phyloP scores from a whole-genome alignment of 495 filamentous ascomycete genomes.

The Aspergillus coremiiformis region DNA sequence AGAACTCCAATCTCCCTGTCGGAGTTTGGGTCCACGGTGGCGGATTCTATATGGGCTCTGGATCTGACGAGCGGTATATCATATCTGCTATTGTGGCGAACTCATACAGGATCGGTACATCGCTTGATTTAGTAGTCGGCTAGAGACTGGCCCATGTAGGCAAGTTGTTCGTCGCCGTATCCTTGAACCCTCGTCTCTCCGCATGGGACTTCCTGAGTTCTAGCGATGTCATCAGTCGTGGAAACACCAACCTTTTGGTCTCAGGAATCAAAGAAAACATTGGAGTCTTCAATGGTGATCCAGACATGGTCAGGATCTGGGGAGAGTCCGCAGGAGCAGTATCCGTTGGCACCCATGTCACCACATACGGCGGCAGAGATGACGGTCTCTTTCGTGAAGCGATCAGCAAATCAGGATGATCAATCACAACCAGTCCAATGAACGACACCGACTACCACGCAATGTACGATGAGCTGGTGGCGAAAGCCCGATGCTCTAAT shows the following conservation, averaged over 20 bases:
- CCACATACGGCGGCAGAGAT: slow-evolving; percentile 44
- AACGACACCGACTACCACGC: slow-evolving; percentile 30
- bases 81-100: slow-evolving; percentile 47
- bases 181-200: slow-evolving; percentile 52
- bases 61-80: slow-evolving; percentile 45
- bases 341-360: slow-evolving; percentile 45
- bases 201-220: slow-evolving; percentile 47
- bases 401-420: slow-evolving; percentile 43
- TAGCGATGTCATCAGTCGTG: slow-evolving; percentile 26
- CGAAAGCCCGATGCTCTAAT: slow-evolving; percentile 26
- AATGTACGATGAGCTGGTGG: slow-evolving; percentile 34
- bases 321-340: slow-evolving; percentile 56
- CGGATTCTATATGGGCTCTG: slow-evolving; percentile 45
- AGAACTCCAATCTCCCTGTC: slow-evolving; percentile 33
- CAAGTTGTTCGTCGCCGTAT: slow-evolving; percentile 55
- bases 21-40: slow-evolving; percentile 57
- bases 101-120: slow-evolving; percentile 38
- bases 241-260: slow-evolving; percentile 50
- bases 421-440: slow-evolving; percentile 26
- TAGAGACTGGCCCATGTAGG: slow-evolving; percentile 1
- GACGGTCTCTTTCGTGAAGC: slow-evolving; percentile 39
- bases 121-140: not conserved
- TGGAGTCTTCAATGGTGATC: slow-evolving; percentile 46
- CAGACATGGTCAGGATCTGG: slow-evolving; percentile 60
- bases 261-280: slow-evolving; percentile 56